Conservation (phyloP, 2,329 filamentous ascomycete species). For the Keithomyces neogunnii region DNA sequence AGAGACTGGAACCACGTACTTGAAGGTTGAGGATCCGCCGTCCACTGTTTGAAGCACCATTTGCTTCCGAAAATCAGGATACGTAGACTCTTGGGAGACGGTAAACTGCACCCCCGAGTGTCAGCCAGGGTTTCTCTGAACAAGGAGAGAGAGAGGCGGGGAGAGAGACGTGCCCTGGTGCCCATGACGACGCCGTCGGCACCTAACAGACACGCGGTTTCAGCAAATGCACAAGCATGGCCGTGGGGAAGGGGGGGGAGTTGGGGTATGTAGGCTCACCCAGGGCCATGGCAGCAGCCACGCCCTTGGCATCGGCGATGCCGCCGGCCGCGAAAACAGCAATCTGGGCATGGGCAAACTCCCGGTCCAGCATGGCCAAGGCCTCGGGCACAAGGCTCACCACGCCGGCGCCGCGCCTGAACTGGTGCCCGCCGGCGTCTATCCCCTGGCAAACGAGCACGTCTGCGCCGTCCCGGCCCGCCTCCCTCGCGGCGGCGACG, state of each 20-base stretch:
- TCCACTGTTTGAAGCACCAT: constrained; percentile 32
- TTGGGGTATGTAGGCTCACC: constrained; percentile 25
- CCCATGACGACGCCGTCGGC: constrained; percentile 37
- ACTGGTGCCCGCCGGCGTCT: constrained; percentile 58
- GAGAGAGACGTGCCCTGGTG: constrained; percentile 24
- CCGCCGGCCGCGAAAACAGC: constrained; percentile 51
- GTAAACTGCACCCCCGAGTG: constrained; percentile 26
- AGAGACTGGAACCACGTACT: constrained; percentile 20
- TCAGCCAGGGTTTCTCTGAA: too few species aligned
- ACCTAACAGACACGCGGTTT: constrained; percentile 18
- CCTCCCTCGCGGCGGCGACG: constrained; percentile 43
- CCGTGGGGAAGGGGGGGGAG: too few species aligned
- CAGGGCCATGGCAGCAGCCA: constrained; percentile 45
- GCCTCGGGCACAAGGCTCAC: constrained; percentile 51
- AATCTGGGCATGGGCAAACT: constrained; percentile 25
- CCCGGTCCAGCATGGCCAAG: constrained; percentile 31
- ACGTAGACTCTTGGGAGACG: constrained; percentile 32
- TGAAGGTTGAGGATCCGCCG: constrained; percentile 36
- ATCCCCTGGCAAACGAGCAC: constrained; percentile 54
- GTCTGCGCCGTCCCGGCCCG: constrained; percentile 40
- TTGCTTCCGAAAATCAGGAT: constrained; percentile 31
- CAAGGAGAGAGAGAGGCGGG: too few species aligned
- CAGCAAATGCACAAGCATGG: constrained; percentile 1
- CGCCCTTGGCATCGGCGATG: constrained; percentile 46
- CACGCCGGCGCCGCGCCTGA: constrained; percentile 43